Conservation (phyloP, 305 asterid genomes). For the Fraxinus ornus region DNA sequence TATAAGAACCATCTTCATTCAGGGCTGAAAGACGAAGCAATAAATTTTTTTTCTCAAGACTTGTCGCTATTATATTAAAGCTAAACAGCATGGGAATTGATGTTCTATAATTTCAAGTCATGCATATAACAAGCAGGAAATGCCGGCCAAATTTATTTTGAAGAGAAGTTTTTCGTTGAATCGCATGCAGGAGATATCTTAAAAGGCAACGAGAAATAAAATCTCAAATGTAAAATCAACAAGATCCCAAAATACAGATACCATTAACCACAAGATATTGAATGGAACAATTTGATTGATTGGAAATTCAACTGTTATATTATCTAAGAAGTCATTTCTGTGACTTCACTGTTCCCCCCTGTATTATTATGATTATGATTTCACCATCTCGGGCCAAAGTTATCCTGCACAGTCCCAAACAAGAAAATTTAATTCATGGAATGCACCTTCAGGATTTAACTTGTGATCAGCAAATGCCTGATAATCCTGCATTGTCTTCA, state of each 20-base stretch:
- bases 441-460: slow-evolving; percentile 42
- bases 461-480: slow-evolving; percentile 39
- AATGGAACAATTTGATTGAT: neutral
- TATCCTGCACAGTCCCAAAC: slow-evolving; percentile 12
- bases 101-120: slow-evolving; percentile 1
- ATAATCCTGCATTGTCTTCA: slow-evolving; percentile 34
- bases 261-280: neutral
- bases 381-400: neutral
- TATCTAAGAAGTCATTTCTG: slow-evolving; percentile 7
- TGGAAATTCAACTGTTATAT: neutral
- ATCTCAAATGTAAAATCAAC: slow-evolving; percentile 9
- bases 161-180: neutral
- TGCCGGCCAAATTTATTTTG: too few species aligned
- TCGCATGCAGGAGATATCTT: neutral
- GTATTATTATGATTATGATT: neutral
- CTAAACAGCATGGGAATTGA: neutral
- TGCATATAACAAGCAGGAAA: slow-evolving; percentile 3
- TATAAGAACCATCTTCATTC: slow-evolving; percentile 35
- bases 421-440: slow-evolving; percentile 12
- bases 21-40: slow-evolving; percentile 36
- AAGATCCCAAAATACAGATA: slow-evolving; percentile 4
- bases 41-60: slow-evolving; percentile 1
- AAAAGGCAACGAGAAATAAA: slow-evolving; percentile 4
- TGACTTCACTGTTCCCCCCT: neutral
- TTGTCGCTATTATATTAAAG: slow-evolving; percentile 12